These are phyloP conservation scores for Rhodamnia rubescens DNA, from an alignment of 345 rosid genomes.

Conservation along the genomic window DNA sequence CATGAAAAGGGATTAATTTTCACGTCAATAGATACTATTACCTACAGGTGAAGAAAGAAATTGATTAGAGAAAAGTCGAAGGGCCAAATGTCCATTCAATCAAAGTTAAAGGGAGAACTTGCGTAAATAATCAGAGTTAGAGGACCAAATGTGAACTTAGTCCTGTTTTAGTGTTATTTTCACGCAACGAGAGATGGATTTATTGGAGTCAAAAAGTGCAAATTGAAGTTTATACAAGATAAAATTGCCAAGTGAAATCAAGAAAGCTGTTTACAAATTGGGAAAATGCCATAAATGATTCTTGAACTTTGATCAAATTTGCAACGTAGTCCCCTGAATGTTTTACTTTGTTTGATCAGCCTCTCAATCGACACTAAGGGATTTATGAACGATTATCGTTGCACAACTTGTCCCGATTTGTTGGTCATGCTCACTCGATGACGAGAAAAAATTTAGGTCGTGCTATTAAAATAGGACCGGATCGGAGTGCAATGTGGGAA, in stretches of 20 bases:
- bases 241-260: background rate
- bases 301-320: too few relatives aligned
- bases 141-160: background rate
- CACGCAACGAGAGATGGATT: background rate
- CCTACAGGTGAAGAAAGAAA: background rate
- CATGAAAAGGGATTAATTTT: background rate
- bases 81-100: background rate
- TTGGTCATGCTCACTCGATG: background rate
- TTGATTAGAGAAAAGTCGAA: background rate
- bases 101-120: background rate
- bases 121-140: background rate
- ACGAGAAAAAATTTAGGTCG: background rate
- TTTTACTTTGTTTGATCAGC: background rate
- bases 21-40: background rate
- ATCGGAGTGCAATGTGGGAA: background rate
- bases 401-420: background rate
- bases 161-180: background rate
- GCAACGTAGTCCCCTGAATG: too few relatives aligned
- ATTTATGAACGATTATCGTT: background rate
- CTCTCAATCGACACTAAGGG: background rate
- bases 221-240: background rate
- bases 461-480: background rate
- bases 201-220: background rate
- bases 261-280: background rate
- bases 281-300: too few relatives aligned